Conservation (phyloP, 306 rosid genomes). For the Ochetophila trinervis region DNA sequence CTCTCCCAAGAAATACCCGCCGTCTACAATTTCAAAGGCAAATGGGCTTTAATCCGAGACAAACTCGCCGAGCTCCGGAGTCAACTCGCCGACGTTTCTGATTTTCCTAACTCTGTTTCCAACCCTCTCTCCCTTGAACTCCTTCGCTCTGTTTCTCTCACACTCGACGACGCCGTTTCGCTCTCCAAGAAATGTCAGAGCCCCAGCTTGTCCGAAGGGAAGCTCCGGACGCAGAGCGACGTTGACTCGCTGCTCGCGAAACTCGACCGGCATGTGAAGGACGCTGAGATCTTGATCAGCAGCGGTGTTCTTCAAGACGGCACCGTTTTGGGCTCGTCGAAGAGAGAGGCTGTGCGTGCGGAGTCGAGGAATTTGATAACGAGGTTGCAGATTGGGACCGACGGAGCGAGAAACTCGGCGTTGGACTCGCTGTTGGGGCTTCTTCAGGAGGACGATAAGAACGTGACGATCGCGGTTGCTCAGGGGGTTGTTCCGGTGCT, state of each 20-base stretch:
- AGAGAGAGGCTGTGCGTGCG: slow-evolving; percentile 59
- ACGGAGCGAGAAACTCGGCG: slow-evolving; percentile 52
- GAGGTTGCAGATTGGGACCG: slow-evolving; percentile 74
- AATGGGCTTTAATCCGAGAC: slow-evolving; percentile 60
- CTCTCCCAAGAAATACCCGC: slow-evolving; percentile 49
- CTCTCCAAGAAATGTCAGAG: slow-evolving; percentile 50
- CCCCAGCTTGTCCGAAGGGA: slow-evolving; percentile 45
- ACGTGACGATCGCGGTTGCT: slow-evolving; percentile 83
- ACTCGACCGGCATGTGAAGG: slow-evolving; percentile 57
- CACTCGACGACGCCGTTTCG: slow-evolving; percentile 50
- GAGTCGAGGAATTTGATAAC: slow-evolving; percentile 68
- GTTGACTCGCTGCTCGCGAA: slow-evolving; percentile 63
- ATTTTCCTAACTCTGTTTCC: slow-evolving; percentile 40
- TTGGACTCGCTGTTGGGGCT: slow-evolving; percentile 55
- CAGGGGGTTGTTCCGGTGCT: slow-evolving; percentile 88
- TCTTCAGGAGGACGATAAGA: slow-evolving; percentile 73
- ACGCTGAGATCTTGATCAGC: slow-evolving; percentile 65
- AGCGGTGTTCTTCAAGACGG: slow-evolving; percentile 67
- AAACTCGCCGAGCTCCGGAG: slow-evolving; percentile 63
- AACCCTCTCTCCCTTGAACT: slow-evolving; percentile 69
- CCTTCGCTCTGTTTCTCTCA: slow-evolving; percentile 41
- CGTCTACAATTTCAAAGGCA: slow-evolving; percentile 56
- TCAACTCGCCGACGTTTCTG: slow-evolving; percentile 64
- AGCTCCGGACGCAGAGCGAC: slow-evolving; percentile 87
- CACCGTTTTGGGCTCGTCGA: slow-evolving; percentile 38